Percentiles rank a stretch among this genome's conserved stretches.
Evolutionary conservation across 345 rosid genomes (phyloP).

Genomic region (Syzygium oleosum): DNA sequence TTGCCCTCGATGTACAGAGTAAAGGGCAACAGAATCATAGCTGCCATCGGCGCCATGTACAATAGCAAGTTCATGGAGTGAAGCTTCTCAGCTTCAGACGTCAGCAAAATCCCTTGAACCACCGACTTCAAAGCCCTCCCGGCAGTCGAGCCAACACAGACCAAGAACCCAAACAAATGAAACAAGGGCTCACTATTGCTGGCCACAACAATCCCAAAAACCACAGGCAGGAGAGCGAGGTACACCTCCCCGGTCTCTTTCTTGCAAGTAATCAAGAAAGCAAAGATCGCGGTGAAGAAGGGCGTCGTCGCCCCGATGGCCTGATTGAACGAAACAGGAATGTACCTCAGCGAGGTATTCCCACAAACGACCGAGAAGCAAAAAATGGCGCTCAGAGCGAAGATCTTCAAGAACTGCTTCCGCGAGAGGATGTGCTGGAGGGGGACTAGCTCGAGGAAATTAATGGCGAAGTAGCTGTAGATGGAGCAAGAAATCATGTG

Average conservation of each 20-base stretch:
- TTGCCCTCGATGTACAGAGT: conserved; percentile 93
- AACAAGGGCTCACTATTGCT: conserved; percentile 91
- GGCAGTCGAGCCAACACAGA: conserved; percentile 89
- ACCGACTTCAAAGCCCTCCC: conserved; percentile 96
- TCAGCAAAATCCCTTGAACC: conserved; percentile 72
- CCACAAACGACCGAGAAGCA: conserved; percentile 97
- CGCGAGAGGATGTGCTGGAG: conserved; percentile 73
- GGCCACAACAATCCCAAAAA: conserved; percentile 85
- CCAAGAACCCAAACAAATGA: conserved; percentile 84
- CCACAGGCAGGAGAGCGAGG: conserved; percentile 80
- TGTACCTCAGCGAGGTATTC: conserved; percentile 82
- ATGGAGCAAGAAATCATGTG: conserved; percentile 88
- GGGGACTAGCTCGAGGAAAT: conserved; percentile 70
- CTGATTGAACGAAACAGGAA: conserved; percentile 96
- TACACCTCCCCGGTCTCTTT: conserved; percentile 84
- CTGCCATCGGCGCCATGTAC: conserved; percentile 98
- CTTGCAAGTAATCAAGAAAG: conserved; percentile 83
- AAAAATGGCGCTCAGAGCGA: conserved; percentile 71
- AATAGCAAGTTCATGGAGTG: conserved; percentile 92
- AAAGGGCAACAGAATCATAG: conserved; percentile 78
- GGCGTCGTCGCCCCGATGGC: conserved; percentile 99
- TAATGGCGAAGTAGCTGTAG: conserved; percentile 71
- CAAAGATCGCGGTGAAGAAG: conserved; percentile 91
- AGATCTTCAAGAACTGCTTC: conserved; percentile 73
- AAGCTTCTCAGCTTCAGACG: conserved; percentile 86